Conservation (phyloP, 2,329 filamentous ascomycete species). For the Colletotrichum siamense region DNA sequence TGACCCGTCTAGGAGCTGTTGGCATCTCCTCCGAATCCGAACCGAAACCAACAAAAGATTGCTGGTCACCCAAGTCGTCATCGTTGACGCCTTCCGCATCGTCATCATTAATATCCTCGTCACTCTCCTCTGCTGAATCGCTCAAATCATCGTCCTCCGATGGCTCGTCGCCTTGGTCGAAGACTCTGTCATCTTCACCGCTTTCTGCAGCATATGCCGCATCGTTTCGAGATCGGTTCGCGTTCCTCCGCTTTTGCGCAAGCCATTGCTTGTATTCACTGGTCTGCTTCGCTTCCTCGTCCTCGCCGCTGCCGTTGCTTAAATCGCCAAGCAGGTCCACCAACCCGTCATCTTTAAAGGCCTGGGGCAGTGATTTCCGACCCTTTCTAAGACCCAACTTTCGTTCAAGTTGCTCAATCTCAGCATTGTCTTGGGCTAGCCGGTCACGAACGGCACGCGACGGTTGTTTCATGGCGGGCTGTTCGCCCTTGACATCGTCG, state of each 20-base stretch:
- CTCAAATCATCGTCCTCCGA: conserved; percentile 32
- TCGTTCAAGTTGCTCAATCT: conserved; percentile 87
- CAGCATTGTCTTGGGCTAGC: conserved; percentile 81
- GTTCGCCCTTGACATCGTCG: conserved; percentile 26
- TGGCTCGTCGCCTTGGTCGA: background rate
- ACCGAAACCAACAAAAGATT: conserved; percentile 46
- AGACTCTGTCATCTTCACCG: background rate
- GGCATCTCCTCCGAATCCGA: conserved; percentile 35
- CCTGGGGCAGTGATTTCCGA: conserved; percentile 74
- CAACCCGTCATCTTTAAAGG: conserved; percentile 82
- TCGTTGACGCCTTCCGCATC: background rate
- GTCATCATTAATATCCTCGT: background rate
- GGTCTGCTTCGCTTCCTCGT: conserved; percentile 59
- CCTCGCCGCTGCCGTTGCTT: conserved; percentile 38
- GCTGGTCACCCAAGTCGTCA: conserved; percentile 27
- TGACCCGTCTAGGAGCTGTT: conserved; percentile 50
- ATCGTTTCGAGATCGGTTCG: conserved; percentile 21
- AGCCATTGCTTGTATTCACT: conserved; percentile 66
- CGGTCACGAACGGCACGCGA: conserved; percentile 56
- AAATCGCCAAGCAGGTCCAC: conserved; percentile 78
- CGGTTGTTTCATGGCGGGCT: background rate
- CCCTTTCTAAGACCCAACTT: conserved; percentile 82
- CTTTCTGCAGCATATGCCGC: background rate
- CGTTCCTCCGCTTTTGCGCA: conserved; percentile 60
- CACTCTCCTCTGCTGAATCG: conserved; percentile 24